phyloP scores from a whole-genome alignment of 1,284 basidiomycete species.

The Golubevia pallescens region DNA sequence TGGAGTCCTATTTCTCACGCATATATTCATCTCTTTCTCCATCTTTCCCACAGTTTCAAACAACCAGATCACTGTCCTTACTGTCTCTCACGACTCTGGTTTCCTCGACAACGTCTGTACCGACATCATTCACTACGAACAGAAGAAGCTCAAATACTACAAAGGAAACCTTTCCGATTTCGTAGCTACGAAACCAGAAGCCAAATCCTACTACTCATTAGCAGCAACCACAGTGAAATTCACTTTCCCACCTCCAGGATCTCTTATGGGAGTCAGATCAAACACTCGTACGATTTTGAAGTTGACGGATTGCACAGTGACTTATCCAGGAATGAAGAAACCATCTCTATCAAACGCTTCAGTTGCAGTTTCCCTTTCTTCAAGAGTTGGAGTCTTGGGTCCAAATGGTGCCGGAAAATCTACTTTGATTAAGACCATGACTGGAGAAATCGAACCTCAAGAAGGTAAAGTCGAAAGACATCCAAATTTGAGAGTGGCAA shows the following conservation, averaged over 20 bases:
- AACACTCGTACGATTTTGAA: slow-evolving; percentile 96
- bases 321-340: slow-evolving; percentile 83
- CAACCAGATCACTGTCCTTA: slow-evolving; percentile 76
- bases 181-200: slow-evolving; percentile 88
- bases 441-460: slow-evolving; percentile 92
- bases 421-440: slow-evolving; percentile 95
- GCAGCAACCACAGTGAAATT: slow-evolving; percentile 95
- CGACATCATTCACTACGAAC: slow-evolving; percentile 97
- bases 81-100: slow-evolving; percentile 96
- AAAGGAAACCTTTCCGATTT: slow-evolving; percentile 91
- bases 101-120: slow-evolving; percentile 97
- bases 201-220: slow-evolving; percentile 95
- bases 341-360: slow-evolving; percentile 88
- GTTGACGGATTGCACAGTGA: slow-evolving; percentile 88
- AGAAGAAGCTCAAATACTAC: slow-evolving; percentile 95
- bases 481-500: slow-evolving; percentile 91
- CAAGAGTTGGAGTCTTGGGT: slow-evolving; percentile 65
- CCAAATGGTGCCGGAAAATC: slow-evolving; percentile 83
- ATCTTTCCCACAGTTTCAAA: slow-evolving; percentile 23
- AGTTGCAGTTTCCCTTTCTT: slow-evolving; percentile 84
- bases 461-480: slow-evolving; percentile 95
- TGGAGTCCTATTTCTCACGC: not conserved
- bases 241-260: slow-evolving; percentile 93
- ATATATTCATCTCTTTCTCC: too few species aligned
- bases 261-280: slow-evolving; percentile 95